These are phyloP conservation scores for Dactylellina sp. DNA, from an alignment of 2,329 filamentous ascomycete species.

Conservation along the genomic window DNA sequence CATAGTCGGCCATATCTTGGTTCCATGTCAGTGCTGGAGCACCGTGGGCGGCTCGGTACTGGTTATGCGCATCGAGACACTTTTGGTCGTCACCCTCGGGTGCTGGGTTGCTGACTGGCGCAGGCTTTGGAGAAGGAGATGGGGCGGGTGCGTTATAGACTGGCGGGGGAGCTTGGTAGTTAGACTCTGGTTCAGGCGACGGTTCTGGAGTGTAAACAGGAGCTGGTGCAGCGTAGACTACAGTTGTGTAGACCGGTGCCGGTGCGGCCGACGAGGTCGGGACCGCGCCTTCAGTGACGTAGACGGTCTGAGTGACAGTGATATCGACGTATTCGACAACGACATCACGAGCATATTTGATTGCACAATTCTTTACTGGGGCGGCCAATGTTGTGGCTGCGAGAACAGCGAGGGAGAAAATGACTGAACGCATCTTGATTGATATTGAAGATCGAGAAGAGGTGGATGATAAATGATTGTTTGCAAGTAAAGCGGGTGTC, in stretches of 20 bases:
- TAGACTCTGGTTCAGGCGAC: neutral
- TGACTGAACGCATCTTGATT: conserved; percentile 54
- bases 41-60: conserved; percentile 85
- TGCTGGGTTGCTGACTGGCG: conserved; percentile 58
- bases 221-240: conserved; percentile 29
- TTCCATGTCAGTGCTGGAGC: conserved; percentile 75
- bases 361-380: conserved; percentile 46
- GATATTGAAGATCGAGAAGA: conserved; percentile 4
- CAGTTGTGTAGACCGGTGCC: conserved; percentile 26
- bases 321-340: conserved; percentile 39
- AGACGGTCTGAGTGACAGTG: conserved; percentile 49
- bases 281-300: conserved; percentile 30
- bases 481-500: conserved; percentile 16
- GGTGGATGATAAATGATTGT: conserved; percentile 25
- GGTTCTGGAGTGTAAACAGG: conserved; percentile 37
- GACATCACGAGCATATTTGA: conserved; percentile 39
- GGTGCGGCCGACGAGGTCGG: conserved; percentile 8
- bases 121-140: conserved; percentile 27
- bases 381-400: conserved; percentile 43
- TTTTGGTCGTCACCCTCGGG: conserved; percentile 45
- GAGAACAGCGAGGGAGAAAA: conserved; percentile 45
- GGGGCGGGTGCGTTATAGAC: conserved; percentile 38
- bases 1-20: conserved; percentile 72
- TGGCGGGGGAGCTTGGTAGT: conserved; percentile 21
- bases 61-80: conserved; percentile 81